Evolutionary conservation across 805 yeast genomes (phyloP).

Genomic region (Sungouiella blattae): DNA sequence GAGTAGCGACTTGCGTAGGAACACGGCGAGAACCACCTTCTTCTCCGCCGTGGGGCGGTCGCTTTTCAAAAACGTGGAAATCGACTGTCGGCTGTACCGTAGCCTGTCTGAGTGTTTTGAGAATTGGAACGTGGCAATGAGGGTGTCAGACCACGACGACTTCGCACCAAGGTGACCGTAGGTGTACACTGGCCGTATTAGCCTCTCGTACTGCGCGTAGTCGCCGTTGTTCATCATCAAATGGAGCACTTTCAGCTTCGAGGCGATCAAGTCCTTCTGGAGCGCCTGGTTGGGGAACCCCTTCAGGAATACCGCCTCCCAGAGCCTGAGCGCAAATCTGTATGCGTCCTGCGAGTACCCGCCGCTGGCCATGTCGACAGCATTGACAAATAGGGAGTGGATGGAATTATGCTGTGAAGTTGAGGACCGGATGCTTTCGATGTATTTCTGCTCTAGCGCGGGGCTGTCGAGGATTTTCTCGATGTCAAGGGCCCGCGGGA

Average conservation of each 20-base stretch:
- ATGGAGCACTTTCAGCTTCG: conserved; percentile 22
- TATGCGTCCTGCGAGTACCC: conserved; percentile 14
- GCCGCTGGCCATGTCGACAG: conserved; percentile 23
- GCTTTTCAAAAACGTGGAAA: conserved; percentile 16
- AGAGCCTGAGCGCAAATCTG: conserved; percentile 19
- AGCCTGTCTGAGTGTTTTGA: conserved; percentile 6
- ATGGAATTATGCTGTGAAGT: conserved; percentile 5
- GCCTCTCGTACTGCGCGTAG: conserved; percentile 18
- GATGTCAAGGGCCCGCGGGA: too few species aligned
- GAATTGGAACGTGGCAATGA: conserved; percentile 23
- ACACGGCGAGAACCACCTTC: conserved; percentile 16
- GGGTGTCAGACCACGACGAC: conserved; percentile 21
- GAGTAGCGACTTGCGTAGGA: conserved; percentile 17
- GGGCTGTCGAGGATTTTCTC: conserved; percentile 9
- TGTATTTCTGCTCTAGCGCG: conserved; percentile 1
- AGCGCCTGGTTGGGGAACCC: conserved; percentile 4
- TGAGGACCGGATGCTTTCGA: too few species aligned
- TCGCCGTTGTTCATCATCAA: conserved; percentile 25
- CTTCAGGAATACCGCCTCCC: conserved; percentile 21
- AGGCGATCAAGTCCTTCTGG: conserved; percentile 15
- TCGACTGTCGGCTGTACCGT: conserved; percentile 8
- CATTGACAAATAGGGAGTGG: conserved; percentile 17
- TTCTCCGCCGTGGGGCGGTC: conserved; percentile 7
- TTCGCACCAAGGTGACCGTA: background rate
- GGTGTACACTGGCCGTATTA: conserved; percentile 17